These are phyloP conservation scores for Phaeotremella skinneri DNA, from an alignment of 768 basidiomycete genomes.

Conservation along the genomic window DNA sequence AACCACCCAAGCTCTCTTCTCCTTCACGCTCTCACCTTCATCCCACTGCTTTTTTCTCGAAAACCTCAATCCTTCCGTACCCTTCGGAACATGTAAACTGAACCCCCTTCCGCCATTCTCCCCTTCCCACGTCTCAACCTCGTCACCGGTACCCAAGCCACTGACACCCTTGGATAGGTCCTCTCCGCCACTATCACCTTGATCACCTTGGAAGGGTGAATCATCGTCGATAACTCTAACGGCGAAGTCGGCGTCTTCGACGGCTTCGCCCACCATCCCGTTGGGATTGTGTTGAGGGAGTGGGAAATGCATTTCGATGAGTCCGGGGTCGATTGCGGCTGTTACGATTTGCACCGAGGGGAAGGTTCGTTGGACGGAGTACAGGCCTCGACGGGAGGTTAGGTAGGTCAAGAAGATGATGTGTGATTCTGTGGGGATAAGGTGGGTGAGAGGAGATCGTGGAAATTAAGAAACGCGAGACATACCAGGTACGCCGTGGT, in stretches of 20 bases:
- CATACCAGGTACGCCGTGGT: conserved; percentile 82
- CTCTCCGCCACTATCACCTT: background rate
- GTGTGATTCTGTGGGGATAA: conserved; percentile 24
- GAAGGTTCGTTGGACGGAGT: conserved; percentile 75
- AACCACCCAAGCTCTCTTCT: conserved; percentile 49
- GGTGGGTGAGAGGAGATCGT: conserved; percentile 22
- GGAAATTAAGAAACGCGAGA: conserved; percentile 38
- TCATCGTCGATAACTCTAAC: conserved; percentile 17
- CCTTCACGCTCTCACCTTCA: conserved; percentile 29
- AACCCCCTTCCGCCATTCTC: conserved; percentile 19
- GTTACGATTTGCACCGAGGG: conserved; percentile 80
- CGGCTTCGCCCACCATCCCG: conserved; percentile 37
- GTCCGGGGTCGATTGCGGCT: conserved; percentile 73
- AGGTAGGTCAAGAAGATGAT: conserved; percentile 90
- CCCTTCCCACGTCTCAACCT: conserved; percentile 16
- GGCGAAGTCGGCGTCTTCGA: conserved; percentile 44
- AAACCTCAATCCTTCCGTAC: conserved; percentile 35
- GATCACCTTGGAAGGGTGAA: no score
- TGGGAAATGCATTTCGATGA: conserved; percentile 59
- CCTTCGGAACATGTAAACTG: conserved; percentile 17
- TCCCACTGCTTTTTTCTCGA: conserved; percentile 45
- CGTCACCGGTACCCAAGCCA: conserved; percentile 57
- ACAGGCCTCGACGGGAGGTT: conserved; percentile 77
- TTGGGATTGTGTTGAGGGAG: conserved; percentile 13
- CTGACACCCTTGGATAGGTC: background rate